Evolutionary conservation across 208 protist species (phyloP).

Genomic region (Strigomonas oncopelti): DNA sequence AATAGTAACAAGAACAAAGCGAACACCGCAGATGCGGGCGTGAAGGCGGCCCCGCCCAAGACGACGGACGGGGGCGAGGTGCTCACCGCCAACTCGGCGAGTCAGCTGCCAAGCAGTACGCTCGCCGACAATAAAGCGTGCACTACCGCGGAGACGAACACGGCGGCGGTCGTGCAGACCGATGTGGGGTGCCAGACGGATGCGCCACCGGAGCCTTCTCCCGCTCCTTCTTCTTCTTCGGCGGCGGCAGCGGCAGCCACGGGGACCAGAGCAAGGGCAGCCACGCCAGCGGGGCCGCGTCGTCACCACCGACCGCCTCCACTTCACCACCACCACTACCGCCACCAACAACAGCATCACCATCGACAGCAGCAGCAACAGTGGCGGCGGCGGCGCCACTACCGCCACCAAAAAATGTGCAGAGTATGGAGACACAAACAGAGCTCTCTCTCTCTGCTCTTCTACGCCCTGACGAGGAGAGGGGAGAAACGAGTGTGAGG

Average conservation of each 20-base stretch:
- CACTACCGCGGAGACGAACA: background rate
- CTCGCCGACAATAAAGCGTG: too few species aligned
- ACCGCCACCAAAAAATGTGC: background rate
- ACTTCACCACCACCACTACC: too few species aligned
- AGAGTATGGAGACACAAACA: background rate
- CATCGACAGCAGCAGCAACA: too few species aligned
- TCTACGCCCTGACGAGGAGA: background rate
- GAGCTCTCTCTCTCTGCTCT: background rate
- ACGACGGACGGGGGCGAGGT: too few species aligned
- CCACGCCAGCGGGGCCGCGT: too few species aligned
- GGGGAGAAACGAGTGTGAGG: background rate
- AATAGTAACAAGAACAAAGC: background rate
- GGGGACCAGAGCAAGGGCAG: too few species aligned
- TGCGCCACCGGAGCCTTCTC: background rate
- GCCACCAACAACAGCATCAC: too few species aligned
- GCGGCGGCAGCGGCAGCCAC: background rate
- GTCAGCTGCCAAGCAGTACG: too few species aligned
- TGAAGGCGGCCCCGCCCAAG: too few species aligned
- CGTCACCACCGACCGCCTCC: too few species aligned
- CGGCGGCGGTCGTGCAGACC: background rate
- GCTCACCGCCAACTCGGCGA: too few species aligned
- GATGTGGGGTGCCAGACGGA: background rate
- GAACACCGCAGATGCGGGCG: too few species aligned
- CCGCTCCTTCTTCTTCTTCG: background rate
- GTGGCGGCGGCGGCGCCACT: background rate